Percentiles rank a stretch among this genome's conserved stretches.
Conservation (phyloP, 2,329 filamentous ascomycete genomes). For the Xylariales sp. region DNA sequence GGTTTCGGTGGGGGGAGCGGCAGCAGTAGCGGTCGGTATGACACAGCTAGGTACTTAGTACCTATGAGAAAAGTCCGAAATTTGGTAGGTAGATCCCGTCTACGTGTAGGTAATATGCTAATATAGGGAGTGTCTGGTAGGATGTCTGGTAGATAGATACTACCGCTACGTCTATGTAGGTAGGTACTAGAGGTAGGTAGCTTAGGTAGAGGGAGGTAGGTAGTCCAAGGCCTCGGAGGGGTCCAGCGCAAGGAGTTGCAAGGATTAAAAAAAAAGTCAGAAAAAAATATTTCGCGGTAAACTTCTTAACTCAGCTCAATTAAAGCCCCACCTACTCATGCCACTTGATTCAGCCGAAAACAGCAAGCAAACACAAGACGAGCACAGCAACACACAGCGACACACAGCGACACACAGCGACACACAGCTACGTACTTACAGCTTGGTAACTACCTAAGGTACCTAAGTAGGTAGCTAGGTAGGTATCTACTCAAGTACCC, state of each 20-base stretch:
- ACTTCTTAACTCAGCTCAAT: constrained; percentile 27
- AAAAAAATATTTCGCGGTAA: constrained; percentile 25
- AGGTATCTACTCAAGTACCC: no score
- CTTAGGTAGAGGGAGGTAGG: no score
- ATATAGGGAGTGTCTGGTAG: no score
- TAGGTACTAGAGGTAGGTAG: no score
- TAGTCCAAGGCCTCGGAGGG: neutral
- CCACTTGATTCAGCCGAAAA: constrained; percentile 29
- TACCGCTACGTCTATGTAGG: no score
- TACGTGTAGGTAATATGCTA: neutral
- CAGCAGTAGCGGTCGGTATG: neutral
- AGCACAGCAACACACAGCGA: neutral
- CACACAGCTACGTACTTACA: no score
- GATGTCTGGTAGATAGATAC: no score
- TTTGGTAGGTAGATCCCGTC: neutral
- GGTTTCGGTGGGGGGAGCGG: constrained; percentile 13
- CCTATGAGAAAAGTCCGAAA: constrained; percentile 4
- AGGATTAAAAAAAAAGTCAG: constrained; percentile 10
- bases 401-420: no score
- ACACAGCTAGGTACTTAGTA: neutral
- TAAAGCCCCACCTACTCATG: constrained; percentile 25
- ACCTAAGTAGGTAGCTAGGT: no score
- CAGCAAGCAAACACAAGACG: constrained; percentile 24
- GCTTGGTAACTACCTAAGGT: no score
- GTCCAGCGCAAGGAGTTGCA: neutral